Base-by-base conservation (phyloP, 306 rosid genomes). In the Quillaja saponaria region DNA sequence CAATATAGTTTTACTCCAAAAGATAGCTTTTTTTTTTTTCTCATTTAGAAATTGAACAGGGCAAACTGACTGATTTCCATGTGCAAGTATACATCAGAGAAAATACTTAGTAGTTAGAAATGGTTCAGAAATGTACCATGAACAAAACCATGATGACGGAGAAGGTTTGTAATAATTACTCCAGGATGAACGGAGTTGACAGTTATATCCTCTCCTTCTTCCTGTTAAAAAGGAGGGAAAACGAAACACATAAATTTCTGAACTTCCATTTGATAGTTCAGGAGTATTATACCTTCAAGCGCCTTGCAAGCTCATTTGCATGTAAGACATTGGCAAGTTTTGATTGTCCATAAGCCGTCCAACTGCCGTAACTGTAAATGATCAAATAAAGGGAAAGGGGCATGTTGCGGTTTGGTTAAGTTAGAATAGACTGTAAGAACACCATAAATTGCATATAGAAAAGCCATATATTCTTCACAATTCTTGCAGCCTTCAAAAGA, bases 181-280 rank as follows among this genome's bases (percentile, higher is more conserved):
- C 97, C 95, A 7, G 95, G 97, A 79, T 90, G 97, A 78, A 87
- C 70, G 42, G 97, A 67, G 62, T 79, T 85, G 1, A 71, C 88
- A 11, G 87, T 87, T 68, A 90, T 77, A 61, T 85, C 71, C 50
- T 77, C 84, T 56, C 40, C 84, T 81, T 87, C 95, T 85, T 83
- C 88, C 94, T 90, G 78, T 60, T 67, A 55, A 56, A 60, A 51
- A 63, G 33, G 35, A 18, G 50, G 31, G 51, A n/a, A 28, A 15
- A 12, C 25, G 17, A 14, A 74, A 46, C 38, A 50, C 20, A 37
- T 37, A 37, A 37, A 37, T 10, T 5, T 37, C 10, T 37, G 40
- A 37, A 37, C 10, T 37, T 6, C 6, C 10, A 10, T 37, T 37
- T 37, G 40, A 37, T 37, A 37, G 10, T 37, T 37, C 40, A 37